Evolutionary conservation across 1,284 basidiomycete species (phyloP).

Genomic region (Marasmius oreades): DNA sequence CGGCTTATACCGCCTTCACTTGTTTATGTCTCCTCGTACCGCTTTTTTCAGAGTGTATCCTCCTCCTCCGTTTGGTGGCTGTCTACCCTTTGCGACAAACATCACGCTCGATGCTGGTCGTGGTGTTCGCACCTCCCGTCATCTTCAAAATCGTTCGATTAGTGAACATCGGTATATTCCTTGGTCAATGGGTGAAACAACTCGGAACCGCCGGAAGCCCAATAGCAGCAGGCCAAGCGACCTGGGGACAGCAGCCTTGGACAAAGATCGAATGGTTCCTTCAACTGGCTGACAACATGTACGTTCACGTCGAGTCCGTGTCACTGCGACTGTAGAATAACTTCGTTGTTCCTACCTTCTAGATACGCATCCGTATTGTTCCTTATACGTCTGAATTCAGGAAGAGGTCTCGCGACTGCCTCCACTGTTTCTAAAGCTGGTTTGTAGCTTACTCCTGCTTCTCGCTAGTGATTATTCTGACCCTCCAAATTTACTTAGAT

Average conservation of each 20-base stretch:
- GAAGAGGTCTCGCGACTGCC: too few species aligned
- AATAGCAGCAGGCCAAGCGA: not conserved
- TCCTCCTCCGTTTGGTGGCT: not conserved
- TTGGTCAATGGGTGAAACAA: not conserved
- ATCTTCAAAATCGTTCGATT: not conserved
- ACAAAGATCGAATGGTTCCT: not conserved
- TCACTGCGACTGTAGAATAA: not conserved
- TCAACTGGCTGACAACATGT: not conserved
- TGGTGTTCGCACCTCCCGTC: not conserved
- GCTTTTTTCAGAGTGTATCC: not conserved
- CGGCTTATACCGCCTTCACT: not conserved
- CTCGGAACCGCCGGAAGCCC: not conserved
- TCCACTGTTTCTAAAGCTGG: too few species aligned
- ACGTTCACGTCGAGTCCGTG: not conserved
- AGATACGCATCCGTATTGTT: not conserved
- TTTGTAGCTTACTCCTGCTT: too few species aligned
- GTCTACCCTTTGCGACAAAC: not conserved
- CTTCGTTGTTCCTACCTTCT: not conserved
- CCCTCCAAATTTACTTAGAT: not conserved
- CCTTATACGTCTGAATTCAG: too few species aligned
- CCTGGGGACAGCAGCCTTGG: not conserved
- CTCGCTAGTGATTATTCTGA: too few species aligned
- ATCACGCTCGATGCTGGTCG: not conserved
- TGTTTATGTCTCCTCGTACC: not conserved
- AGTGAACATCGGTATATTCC: not conserved